These are phyloP conservation scores for Hanseniaspora clermontiae DNA, from an alignment of 805 yeast species.

Conservation along the genomic window DNA sequence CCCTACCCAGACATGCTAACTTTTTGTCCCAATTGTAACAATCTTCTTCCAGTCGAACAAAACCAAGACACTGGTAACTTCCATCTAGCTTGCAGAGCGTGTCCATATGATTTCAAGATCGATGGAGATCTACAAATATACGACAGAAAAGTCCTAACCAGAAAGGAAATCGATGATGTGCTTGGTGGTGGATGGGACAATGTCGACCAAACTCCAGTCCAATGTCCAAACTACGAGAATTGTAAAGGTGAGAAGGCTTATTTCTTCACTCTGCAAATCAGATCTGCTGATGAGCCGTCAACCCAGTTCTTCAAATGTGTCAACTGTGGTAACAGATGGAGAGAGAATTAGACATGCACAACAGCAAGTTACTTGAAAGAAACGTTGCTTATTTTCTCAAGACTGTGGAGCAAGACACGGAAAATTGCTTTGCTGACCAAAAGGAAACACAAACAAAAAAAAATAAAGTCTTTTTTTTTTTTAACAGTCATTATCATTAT, in stretches of 20 bases:
- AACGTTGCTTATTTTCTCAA: too few relatives aligned
- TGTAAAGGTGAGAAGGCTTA: slow-evolving; percentile 89
- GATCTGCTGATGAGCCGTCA: slow-evolving; percentile 99
- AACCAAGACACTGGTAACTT: slow-evolving; percentile 48
- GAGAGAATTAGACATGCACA: slow-evolving; percentile 52
- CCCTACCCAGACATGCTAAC: slow-evolving; percentile 51
- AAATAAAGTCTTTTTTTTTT: background rate
- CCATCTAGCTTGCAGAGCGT: slow-evolving; percentile 77
- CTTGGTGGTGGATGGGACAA: slow-evolving; percentile 98
- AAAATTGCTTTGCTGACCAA: too few relatives aligned
- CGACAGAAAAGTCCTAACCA: slow-evolving; percentile 68
- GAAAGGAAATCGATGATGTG: slow-evolving; percentile 92
- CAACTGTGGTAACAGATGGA: slow-evolving; percentile 88
- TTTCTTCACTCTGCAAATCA: slow-evolving; percentile 88
- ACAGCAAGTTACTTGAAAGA: too few relatives aligned
- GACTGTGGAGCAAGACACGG: background rate
- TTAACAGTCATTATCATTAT: background rate
- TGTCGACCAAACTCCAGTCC: slow-evolving; percentile 88
- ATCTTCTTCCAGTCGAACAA: slow-evolving; percentile 53
- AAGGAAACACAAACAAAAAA: background rate
- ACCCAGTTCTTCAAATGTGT: slow-evolving; percentile 95
- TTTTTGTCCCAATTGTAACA: slow-evolving; percentile 88
- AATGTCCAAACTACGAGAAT: slow-evolving; percentile 67
- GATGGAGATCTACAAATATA: slow-evolving; percentile 60
- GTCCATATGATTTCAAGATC: slow-evolving; percentile 90